A percentile compares a stretch with the other conserved stretches of the same genome.
These are phyloP conservation scores for Aureobasidium zeae DNA, from an alignment of 2,329 filamentous ascomycete genomes.

Conservation along the genomic window DNA sequence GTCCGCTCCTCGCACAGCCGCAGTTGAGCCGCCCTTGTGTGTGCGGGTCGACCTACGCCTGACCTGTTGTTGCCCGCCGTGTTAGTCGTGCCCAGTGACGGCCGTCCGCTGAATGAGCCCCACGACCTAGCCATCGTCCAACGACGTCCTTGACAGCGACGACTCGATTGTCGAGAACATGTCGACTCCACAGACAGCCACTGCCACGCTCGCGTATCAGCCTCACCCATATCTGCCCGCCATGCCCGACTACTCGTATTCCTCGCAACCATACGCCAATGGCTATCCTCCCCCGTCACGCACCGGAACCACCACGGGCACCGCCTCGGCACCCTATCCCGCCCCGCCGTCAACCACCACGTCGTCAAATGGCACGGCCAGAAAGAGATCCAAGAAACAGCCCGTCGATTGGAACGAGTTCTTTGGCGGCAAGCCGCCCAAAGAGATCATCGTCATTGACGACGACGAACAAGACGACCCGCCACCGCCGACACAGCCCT, in stretches of 20 bases:
- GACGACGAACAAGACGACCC: conserved; percentile 29
- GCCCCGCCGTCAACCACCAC: conserved; percentile 4
- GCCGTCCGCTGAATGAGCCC: conserved; percentile 1
- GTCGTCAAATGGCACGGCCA: conserved; percentile 10
- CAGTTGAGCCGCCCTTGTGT: conserved; percentile 9
- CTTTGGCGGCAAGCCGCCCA: conserved; percentile 33
- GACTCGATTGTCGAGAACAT: conserved; percentile 22
- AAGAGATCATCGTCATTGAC: conserved; percentile 45
- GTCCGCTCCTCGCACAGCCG: conserved; percentile 4
- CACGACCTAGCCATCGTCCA: background rate
- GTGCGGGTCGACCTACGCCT: conserved; percentile 9
- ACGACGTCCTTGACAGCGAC: background rate
- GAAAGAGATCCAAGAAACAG: conserved; percentile 18
- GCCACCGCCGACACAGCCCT: conserved; percentile 17
- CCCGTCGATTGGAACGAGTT: conserved; percentile 31
- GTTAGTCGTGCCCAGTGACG: conserved; percentile 1
- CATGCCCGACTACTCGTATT: conserved; percentile 19
- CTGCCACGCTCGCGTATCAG: conserved; percentile 31
- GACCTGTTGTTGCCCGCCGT: background rate
- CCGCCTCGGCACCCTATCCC: conserved; percentile 13
- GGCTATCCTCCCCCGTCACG: conserved; percentile 32
- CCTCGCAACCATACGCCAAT: conserved; percentile 24
- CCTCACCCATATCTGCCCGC: conserved; percentile 33
- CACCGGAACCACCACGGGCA: conserved; percentile 24
- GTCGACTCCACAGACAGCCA: conserved; percentile 38